A percentile compares a stretch with the other conserved stretches of the same genome.
Evolutionary conservation across 495 filamentous ascomycete species (phyloP).

Genomic region (Amphirosellinia nigrospora): DNA sequence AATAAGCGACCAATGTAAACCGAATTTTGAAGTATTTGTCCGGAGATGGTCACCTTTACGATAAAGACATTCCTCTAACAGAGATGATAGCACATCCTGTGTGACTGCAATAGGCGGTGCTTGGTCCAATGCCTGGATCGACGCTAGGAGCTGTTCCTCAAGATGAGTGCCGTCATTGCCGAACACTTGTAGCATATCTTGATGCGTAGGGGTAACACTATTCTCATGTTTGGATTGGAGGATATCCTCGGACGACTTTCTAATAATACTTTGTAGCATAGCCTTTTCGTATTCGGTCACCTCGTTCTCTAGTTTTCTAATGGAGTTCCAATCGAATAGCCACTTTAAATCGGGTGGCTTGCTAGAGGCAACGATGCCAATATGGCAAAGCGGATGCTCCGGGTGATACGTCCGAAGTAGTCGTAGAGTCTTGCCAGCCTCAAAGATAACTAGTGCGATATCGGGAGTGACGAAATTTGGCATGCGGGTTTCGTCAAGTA

Average conservation of each 20-base stretch:
- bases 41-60: constrained; percentile 1
- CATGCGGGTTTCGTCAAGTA: constrained; percentile 64
- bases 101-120: constrained; percentile 32
- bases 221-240: background rate
- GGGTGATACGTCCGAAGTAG: constrained; percentile 75
- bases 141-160: constrained; percentile 54
- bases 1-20: constrained; percentile 73
- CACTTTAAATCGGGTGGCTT: constrained; percentile 67
- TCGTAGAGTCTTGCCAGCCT: constrained; percentile 77
- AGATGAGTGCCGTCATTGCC: constrained; percentile 58
- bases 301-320: constrained; percentile 65
- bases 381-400: constrained; percentile 73
- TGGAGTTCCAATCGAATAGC: constrained; percentile 77
- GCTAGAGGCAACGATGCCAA: constrained; percentile 50
- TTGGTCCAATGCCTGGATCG: constrained; percentile 53
- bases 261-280: constrained; percentile 41
- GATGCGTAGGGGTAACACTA: background rate
- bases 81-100: constrained; percentile 40
- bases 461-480: constrained; percentile 72
- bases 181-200: constrained; percentile 49
- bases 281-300: constrained; percentile 67
- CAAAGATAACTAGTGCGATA: constrained; percentile 69
- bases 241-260: background rate
- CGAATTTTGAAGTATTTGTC: constrained; percentile 49
- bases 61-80: constrained; percentile 39